Percentiles rank a stretch among this genome's conserved stretches.
Conservation (phyloP, 2,329 filamentous ascomycete genomes). For the Fusarium algeriense region DNA sequence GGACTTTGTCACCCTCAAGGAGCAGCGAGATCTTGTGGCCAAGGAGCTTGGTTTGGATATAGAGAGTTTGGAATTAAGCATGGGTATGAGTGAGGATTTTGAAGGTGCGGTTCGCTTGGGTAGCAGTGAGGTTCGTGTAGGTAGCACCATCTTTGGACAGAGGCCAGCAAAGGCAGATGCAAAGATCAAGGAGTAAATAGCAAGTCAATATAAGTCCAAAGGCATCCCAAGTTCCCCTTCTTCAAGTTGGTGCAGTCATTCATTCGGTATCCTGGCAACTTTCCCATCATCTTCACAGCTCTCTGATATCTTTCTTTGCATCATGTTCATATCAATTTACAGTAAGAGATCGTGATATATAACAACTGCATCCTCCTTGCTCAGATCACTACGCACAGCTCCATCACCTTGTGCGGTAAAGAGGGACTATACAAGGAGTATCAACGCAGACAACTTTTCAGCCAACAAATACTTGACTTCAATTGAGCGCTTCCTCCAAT, state of each 20-base stretch:
- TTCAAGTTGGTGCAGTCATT: neutral
- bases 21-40: slow-evolving; percentile 78
- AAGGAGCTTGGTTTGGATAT: slow-evolving; percentile 60
- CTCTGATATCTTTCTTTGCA: neutral
- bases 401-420: slow-evolving; percentile 21
- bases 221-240: neutral
- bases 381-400: slow-evolving; percentile 32
- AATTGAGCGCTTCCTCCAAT: slow-evolving; percentile 42
- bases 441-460: slow-evolving; percentile 35
- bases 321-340: slow-evolving; percentile 33
- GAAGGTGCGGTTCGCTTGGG: slow-evolving; percentile 87
- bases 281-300: neutral
- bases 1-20: slow-evolving; percentile 79
- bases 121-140: slow-evolving; percentile 89
- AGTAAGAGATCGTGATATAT: slow-evolving; percentile 45
- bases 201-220: neutral
- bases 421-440: slow-evolving; percentile 20
- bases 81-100: slow-evolving; percentile 99
- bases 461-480: slow-evolving; percentile 34
- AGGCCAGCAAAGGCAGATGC: slow-evolving; percentile 84
- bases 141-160: slow-evolving; percentile 92
- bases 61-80: slow-evolving; percentile 85
- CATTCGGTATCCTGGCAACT: neutral
- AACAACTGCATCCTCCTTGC: slow-evolving; percentile 41
- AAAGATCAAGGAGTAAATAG: slow-evolving; percentile 67